Base-by-base conservation (phyloP, 2,329 filamentous ascomycete species). In the Westerdykella aurantiaca region DNA sequence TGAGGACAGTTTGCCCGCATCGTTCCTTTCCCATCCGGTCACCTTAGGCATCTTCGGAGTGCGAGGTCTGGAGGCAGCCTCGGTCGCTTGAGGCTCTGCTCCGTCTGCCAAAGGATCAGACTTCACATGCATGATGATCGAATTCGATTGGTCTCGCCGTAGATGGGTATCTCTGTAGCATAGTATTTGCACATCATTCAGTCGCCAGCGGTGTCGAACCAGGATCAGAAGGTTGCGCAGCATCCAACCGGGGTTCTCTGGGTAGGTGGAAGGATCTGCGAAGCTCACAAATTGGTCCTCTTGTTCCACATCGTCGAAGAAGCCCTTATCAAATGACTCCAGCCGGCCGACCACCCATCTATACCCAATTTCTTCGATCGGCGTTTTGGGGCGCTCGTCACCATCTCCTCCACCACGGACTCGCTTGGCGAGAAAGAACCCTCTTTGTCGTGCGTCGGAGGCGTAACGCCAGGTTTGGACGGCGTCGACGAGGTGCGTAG, bases 361-460 rank as follows among this genome's bases (percentile, higher is more conserved):
- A 56, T 82, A 93, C 0, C 80, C 78, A 14, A 86, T 71, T 5
- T 81, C 78, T 23, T 78, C 71, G 9, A 66, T 45, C 1, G 73
- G 69, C 1, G 74, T 74, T 21, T 77, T 74, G 0, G 77, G 72
- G 21, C 48, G 44, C 4, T 63, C 57, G 2, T 67, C 64, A 6
- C 45, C 40, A n/a, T 58, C 51, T 14, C 43, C 41, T 2, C 53
- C 54, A 11, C 49, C 21, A 1, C 73, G 75, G 21, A 83, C 71
- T 57, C 84, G 87, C 69, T 95, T 95, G 6, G 83, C 90, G n/a
- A 98, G 72, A 67, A 98, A 98, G 70, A 97, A 98, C 9, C 93
- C 93, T 63, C 91, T 84, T 67, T 98, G 88, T 39, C 88, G 80
- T 31, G 79, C 76, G 66, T 97, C 90, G 13, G 86, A 82, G 25